Base-by-base conservation (phyloP, 805 yeast genomes). In the Wickerhamiella azyma region DNA sequence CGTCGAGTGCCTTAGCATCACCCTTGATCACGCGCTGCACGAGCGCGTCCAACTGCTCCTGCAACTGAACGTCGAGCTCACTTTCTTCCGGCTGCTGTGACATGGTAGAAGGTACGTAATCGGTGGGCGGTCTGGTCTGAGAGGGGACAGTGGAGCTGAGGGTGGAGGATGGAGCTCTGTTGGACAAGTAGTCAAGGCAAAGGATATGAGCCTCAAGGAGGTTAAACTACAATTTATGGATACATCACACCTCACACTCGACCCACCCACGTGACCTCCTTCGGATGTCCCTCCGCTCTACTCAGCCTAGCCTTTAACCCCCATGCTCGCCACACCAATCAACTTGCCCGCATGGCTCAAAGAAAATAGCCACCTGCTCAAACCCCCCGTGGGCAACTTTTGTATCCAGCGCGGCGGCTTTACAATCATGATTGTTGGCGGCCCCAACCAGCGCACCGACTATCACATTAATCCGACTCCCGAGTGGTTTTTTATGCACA, bases 381-480 rank as follows among this genome's bases (percentile, higher is more conserved):
- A 83, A 60, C 96, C 96, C 1, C 96, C 96, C 1, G 95, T 88
- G 29, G 85, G 85, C 62, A 88, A 88, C 59, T 88, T 66, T 65
- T 85, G 96, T 58, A 74, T 88, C 26, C 94, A 88, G 62, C 70
- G 86, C 41, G 95, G 94, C 5, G 96, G 96, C 0, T 83, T 82
- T 60, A 86, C 96, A 0, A 85, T 86, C 32, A 88, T 88, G 96
- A 78, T 86, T 43, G 94, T 88, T 1, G 96, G 96, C 13, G 96
- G 96, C 0, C 96, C 96, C 3, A 88, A 88, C 60, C 94, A 80
- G 57, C 70, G 96, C 48, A 86, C 94, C 0, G 96, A 88, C 60
- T 88, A 85, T 60, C 96, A 88, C 58, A 75, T 88, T 41, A 88
- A 88, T 59, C 94, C 85, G 55, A 88, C 96, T 0, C 96, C 96